These are phyloP conservation scores for Colletotrichum salicis DNA, from an alignment of 2,329 filamentous ascomycete genomes.

Conservation along the genomic window DNA sequence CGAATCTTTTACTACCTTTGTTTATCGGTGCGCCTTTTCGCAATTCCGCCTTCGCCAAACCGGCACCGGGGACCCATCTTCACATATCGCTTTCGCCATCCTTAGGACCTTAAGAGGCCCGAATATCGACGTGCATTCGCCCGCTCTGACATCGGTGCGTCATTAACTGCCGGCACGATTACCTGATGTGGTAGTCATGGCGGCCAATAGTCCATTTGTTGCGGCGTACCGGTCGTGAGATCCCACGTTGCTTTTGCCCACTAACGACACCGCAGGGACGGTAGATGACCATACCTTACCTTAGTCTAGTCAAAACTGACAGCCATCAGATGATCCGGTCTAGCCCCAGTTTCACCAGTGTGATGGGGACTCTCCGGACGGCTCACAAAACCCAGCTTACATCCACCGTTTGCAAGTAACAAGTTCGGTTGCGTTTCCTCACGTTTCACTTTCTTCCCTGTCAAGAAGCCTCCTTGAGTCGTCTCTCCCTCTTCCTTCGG, in stretches of 20 bases:
- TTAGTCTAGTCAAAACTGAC: constrained; percentile 27
- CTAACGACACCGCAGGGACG: constrained; percentile 31
- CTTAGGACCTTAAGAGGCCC: constrained; percentile 9
- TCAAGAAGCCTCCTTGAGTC: constrained; percentile 9
- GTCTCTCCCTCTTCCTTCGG: background rate
- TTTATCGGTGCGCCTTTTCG: background rate
- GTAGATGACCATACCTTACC: constrained; percentile 27
- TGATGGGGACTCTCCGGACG: constrained; percentile 25
- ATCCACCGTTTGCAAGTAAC: constrained; percentile 18
- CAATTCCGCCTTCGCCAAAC: background rate
- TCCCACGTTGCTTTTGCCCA: constrained; percentile 34
- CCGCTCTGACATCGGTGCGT: constrained; percentile 29
- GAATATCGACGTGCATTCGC: constrained; percentile 29
- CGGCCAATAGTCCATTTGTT: constrained; percentile 33
- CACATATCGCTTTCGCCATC: background rate
- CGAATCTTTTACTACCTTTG: background rate
- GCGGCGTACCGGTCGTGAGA: constrained; percentile 25
- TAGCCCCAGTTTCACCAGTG: constrained; percentile 35
- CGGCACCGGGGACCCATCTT: constrained; percentile 3
- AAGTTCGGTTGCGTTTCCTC: constrained; percentile 11
- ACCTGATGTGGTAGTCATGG: constrained; percentile 32
- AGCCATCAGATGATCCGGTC: constrained; percentile 34
- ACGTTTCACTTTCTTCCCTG: constrained; percentile 34
- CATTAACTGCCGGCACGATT: constrained; percentile 29
- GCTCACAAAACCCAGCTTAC: constrained; percentile 35